Conservation (phyloP, 768 basidiomycete species). For the Suillus alpinus region DNA sequence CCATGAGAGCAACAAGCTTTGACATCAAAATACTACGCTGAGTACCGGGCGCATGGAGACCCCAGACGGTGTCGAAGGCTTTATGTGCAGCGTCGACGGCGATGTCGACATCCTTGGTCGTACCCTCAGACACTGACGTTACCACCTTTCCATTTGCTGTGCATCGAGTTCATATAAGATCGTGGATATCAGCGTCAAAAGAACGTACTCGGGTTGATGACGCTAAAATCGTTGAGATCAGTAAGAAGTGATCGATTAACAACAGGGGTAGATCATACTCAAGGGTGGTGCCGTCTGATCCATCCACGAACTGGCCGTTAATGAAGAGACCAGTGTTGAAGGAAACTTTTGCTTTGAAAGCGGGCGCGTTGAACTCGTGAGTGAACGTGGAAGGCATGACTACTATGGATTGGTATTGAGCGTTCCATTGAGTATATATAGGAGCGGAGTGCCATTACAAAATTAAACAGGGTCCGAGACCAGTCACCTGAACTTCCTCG, state of each 20-base stretch:
- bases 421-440: conserved; percentile 16
- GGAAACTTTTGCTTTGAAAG: conserved; percentile 56
- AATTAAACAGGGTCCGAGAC: background rate
- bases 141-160: conserved; percentile 64
- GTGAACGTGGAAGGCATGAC: conserved; percentile 43
- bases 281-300: conserved; percentile 55
- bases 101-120: conserved; percentile 67
- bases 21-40: conserved; percentile 53
- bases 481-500: background rate
- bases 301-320: conserved; percentile 61
- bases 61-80: conserved; percentile 66
- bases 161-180: conserved; percentile 13
- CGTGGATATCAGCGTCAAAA: conserved; percentile 2
- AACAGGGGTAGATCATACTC: conserved; percentile 47
- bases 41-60: conserved; percentile 52
- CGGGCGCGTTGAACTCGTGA: conserved; percentile 50
- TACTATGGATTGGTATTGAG: background rate
- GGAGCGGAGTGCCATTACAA: conserved; percentile 8
- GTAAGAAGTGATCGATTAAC: background rate
- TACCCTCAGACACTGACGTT: conserved; percentile 56
- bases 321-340: conserved; percentile 73
- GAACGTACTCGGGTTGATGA: conserved; percentile 53
- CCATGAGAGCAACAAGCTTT: conserved; percentile 66
- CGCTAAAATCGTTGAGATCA: conserved; percentile 30
- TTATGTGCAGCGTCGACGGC: conserved; percentile 70